Base-by-base conservation (phyloP, 805 yeast species). In the Jamesozyma spencerorum region DNA sequence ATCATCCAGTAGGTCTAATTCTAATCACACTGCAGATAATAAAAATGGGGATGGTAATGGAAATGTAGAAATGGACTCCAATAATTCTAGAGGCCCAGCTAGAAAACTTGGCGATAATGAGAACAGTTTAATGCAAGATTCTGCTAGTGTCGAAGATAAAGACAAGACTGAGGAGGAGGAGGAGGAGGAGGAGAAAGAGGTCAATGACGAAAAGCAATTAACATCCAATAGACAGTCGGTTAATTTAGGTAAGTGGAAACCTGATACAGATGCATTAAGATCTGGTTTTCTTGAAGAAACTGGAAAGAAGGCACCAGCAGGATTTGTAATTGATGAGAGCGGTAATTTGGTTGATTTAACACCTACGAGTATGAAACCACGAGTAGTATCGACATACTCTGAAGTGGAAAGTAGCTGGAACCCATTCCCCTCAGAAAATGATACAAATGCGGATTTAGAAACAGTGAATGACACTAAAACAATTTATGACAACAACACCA, bases 231-330 rank as follows among this genome's bases (percentile, higher is more conserved):
- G 50, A 31, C 43, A 48, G 30, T 46, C 53, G 2, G 45, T 44
- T 2, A 51, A 46, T 27, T 37, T 46, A 10, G 53, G 48, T 15
- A 48, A 44, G 20, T 77, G 84, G 83, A 70, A 68, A 51, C 82
- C 82, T 2, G 72, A 77, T 49, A 76, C 81, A 17, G 56, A 49
- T 27, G 49, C 58, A 4, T 45, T 47, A 27, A 50, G 62, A 48
- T 33, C 71, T 62, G 40, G 65, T 62, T 34, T 75, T 64, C 46
- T 72, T 64, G 54, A 57, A 27, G 63, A 33, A 49, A 69, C 43
- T 60, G 64, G 36, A 48, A 51, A 48, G 39, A 68, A 47, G 11
- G 49, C 51, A 3, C 60, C 61, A 13, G 58, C 60, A 3, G 76
- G 48, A 14, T 62, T 47, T 47, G 64, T 49, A 10, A 42, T 45